Base-by-base conservation (phyloP, 106 monocot species). In the Acorus gramineus region DNA sequence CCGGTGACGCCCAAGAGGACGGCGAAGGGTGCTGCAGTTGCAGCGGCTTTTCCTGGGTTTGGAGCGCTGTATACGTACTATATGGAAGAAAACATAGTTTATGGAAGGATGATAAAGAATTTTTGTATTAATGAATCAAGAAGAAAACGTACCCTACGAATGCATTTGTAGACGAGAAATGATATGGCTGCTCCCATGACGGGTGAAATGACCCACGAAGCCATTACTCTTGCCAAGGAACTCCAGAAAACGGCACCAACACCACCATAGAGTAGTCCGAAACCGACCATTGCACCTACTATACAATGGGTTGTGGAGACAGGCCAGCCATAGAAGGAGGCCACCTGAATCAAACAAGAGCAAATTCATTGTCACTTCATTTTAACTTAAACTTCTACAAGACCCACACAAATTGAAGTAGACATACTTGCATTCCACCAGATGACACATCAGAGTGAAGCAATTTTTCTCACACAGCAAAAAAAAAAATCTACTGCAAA, bases 221-320 rank as follows among this genome's bases (percentile, higher is more conserved):
- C 87, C 67, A 79, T 77, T 2, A 98, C 96, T 42, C 84, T 75
- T 49, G 91, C 87, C 61, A 98, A 73, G 3, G 96, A 98, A 42
- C 81, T 75, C 96, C 96, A 96, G 74, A 88, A 96, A 46, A 96
- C 96, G 4, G 91, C 96, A 42, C 79, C 79, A 12, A 83, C 56
- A 14, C 96, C 96, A 2, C 96, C 96, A 64, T 82, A 96, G 52
- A 78, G 74, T 2, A 96, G 62, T n/a, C 96, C 96, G 56, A 96
- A 96, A 9, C 96, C 96, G 52, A 96, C 96, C 96, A 96, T 96
- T 47, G 96, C 82, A 60, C 96, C 96, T 4, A 96, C 87, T 64
- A 96, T 96, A 70, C 96, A 96, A 54, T 96, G 96, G 44, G 96
- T 96, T 7, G 96, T 96, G 53, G 96, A 96, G 57, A 96, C 96